A percentile compares a stretch with the other conserved stretches of the same genome.
Evolutionary conservation across 305 asterid genomes (phyloP).

Genomic region (Stenogyne calaminthoides): DNA sequence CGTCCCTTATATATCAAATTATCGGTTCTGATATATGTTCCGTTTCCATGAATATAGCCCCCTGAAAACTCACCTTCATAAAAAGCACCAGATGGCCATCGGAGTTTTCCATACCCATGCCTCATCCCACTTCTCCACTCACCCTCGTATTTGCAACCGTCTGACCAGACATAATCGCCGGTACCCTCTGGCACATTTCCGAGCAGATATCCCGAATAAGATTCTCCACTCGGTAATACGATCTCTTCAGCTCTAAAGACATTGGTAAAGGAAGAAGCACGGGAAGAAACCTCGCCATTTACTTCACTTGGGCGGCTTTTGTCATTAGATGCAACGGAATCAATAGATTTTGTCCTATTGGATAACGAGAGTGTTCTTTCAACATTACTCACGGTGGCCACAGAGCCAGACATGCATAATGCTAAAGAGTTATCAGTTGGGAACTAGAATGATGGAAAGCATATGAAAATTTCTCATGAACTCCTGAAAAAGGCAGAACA

Average conservation of each 20-base stretch:
- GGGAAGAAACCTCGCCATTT: slow-evolving; percentile 57
- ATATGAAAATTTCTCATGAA: slow-evolving; percentile 31
- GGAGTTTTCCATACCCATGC: slow-evolving; percentile 78
- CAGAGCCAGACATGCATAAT: slow-evolving; percentile 95
- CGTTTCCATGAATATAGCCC: slow-evolving; percentile 82
- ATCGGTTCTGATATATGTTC: slow-evolving; percentile 57
- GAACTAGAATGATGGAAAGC: slow-evolving; percentile 19
- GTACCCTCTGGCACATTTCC: slow-evolving; percentile 78
- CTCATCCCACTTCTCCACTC: slow-evolving; percentile 94
- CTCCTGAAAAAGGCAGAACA: slow-evolving; percentile 22
- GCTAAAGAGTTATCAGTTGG: slow-evolving; percentile 40
- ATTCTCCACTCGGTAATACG: slow-evolving; percentile 61
- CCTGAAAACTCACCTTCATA: slow-evolving; percentile 95
- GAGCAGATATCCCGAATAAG: slow-evolving; percentile 66
- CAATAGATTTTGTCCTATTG: slow-evolving; percentile 62
- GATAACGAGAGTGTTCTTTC: slow-evolving; percentile 60
- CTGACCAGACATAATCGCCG: slow-evolving; percentile 82
- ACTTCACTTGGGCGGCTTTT: slow-evolving; percentile 35
- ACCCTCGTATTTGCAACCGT: slow-evolving; percentile 87
- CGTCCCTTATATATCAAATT: slow-evolving; percentile 69
- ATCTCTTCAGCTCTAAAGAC: slow-evolving; percentile 53
- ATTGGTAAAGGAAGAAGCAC: slow-evolving; percentile 48
- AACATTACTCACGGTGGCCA: slow-evolving; percentile 57
- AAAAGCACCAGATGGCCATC: slow-evolving; percentile 81
- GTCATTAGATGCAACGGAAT: slow-evolving; percentile 40